Conservation (phyloP, 257 asterid species). For the Buddleja alternifolia region DNA sequence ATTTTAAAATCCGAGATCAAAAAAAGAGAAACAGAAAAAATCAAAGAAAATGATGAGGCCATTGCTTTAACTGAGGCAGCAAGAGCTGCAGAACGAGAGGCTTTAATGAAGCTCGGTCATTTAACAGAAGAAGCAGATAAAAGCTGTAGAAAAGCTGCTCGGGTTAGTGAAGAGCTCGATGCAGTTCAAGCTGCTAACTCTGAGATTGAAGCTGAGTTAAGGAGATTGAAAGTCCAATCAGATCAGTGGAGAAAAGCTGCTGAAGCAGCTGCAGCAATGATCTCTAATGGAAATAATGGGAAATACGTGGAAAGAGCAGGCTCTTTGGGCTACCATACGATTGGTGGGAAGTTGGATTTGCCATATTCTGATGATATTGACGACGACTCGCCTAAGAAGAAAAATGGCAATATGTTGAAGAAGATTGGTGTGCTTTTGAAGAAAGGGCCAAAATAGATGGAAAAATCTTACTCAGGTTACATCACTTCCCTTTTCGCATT, state of each 20-base stretch:
- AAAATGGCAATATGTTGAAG: conserved; percentile 78
- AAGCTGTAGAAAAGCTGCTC: conserved; percentile 52
- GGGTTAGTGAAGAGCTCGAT: conserved; percentile 66
- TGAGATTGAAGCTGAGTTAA: conserved; percentile 77
- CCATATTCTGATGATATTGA: conserved; percentile 66
- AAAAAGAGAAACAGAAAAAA: conserved; percentile 46
- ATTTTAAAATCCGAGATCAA: conserved; percentile 57
- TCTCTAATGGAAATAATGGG: conserved; percentile 60
- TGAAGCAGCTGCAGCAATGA: conserved; percentile 88
- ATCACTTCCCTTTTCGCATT: not conserved
- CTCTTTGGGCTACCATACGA: conserved; percentile 57
- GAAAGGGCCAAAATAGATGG: conserved; percentile 70
- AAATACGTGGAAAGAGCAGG: conserved; percentile 64
- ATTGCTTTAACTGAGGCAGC: conserved; percentile 52
- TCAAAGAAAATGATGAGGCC: conserved; percentile 46
- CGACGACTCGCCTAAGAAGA: conserved; percentile 80
- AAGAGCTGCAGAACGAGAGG: conserved; percentile 66
- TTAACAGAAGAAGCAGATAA: conserved; percentile 75
- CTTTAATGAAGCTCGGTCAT: conserved; percentile 59
- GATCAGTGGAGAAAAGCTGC: conserved; percentile 99
- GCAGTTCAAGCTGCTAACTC: conserved; percentile 73
- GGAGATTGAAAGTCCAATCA: conserved; percentile 80
- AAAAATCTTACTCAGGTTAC: conserved; percentile 22
- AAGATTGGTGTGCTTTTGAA: conserved; percentile 80
- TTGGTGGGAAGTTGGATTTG: conserved; percentile 67